Percentiles rank a stretch among this genome's conserved stretches.
phyloP scores from a whole-genome alignment of 2,329 filamentous ascomycete species.

The Nannizzia gypsea region DNA sequence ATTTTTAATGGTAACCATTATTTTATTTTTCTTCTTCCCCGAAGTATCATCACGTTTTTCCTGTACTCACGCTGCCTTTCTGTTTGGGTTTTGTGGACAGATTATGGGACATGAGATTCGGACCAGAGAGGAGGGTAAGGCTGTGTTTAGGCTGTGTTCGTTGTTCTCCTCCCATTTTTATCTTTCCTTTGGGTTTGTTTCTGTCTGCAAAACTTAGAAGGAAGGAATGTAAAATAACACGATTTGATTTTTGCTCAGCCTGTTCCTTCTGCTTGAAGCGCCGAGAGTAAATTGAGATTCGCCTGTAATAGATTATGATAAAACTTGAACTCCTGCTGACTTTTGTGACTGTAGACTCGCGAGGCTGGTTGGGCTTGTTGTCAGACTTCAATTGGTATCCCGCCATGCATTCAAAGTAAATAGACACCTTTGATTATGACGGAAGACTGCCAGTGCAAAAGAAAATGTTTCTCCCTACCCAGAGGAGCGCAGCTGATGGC shows the following conservation, averaged over 20 bases:
- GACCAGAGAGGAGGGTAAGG: not conserved
- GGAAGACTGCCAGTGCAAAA: no score
- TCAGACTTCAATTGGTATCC: no score
- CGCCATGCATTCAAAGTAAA: no score
- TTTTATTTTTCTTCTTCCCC: not conserved
- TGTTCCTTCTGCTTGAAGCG: not conserved
- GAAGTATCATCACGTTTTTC: not conserved
- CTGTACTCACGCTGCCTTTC: not conserved
- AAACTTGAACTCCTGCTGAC: no score
- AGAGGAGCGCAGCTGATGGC: not conserved
- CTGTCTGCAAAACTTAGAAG: constrained; percentile 2
- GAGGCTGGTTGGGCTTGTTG: no score
- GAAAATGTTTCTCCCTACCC: not conserved
- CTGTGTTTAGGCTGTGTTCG: not conserved
- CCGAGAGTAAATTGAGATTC: not conserved
- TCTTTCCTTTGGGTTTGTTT: not conserved
- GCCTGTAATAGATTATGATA: no score
- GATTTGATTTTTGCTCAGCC: not conserved
- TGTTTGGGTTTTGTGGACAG: not conserved
- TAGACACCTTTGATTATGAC: no score
- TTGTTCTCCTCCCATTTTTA: not conserved
- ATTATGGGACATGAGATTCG: not conserved
- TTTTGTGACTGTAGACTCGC: no score
- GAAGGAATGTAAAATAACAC: constrained; percentile 5
- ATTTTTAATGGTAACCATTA: not conserved